Evolutionary conservation across 495 filamentous ascomycete genomes (phyloP), one percentile per base, ranked within the genome.

Genomic region (Parachaetomium inaequale): DNA sequence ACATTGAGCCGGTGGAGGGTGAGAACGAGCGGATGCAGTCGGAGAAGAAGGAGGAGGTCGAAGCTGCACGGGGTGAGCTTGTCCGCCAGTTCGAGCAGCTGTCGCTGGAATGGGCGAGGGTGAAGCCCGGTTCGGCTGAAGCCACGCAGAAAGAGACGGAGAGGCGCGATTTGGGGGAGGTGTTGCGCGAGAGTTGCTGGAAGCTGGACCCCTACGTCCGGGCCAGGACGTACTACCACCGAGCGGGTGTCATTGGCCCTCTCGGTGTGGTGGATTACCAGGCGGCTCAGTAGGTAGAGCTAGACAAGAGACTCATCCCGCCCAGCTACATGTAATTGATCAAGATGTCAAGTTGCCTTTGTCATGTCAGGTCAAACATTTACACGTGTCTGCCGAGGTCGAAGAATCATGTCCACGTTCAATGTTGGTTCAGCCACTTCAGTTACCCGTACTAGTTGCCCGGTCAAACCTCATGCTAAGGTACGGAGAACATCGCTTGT

Each of bases 51-150:
- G 42, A 34, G 2, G 40, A 49, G 11, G 15, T 62, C 2, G 25
- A 50, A 3, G 42, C 50, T 0, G 52, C 50, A 25, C 40, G 60
- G 7, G 12, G 15, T 3, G 52, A 49, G 12, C 60, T 62, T 8
- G 19, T 62, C 8, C 60, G 60, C 52, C 52, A 46, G n/a, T 62
- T 62, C 32, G 60, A 62, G 40, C 34, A 54, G 42, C 40, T 56
- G 17, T 54, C 60, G 28, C 12, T 47, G 7, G 60, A 62, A 42
- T 62, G 60, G 60, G 60, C 43, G 3, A 23, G n/a, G n/a, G 2
- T 36, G 40, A 26, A 58, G n/a, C 23, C 28, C 1, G 28, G 15
- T 3, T 58, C 55, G n/a, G 42, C 23, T 7, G 45, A 49, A 14
- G 52, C 34, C 1, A 42, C 8, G 52, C 40, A 49, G 31, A 50